Evolutionary conservation across 78 protist genomes (phyloP), one percentile per base, ranked within the genome.

Genomic region (Diacronema lutheri): DNA sequence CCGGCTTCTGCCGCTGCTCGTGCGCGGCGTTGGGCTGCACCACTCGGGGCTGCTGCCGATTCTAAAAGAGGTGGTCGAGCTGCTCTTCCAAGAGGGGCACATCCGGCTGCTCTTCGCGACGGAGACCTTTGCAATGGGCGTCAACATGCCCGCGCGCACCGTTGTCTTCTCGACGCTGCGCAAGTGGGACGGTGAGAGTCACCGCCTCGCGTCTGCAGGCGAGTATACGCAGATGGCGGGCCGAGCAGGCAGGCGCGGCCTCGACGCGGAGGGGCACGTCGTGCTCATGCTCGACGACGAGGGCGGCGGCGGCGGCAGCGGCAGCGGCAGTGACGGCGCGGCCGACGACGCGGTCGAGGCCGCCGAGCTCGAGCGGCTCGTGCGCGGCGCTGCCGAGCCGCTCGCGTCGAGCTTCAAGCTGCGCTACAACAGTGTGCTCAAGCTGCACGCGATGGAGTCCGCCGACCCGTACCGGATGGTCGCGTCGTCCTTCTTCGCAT

Each of bases 151-250:
- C 56, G 95, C 95, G 26, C 55, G 91, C 26, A 91, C 96, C 4
- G 98, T 94, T 44, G 91, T 95, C 21, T 95, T 95, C 83, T 76
- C 93, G 31, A 20, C 40, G 71, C 12, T 93, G 25, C 56, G 78
- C 55, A 95, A 95, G 88, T 92, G 89, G 65, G 97, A 95, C 64
- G 97, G 97, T 29, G 81, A 71, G 56, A 19, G n/a, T 14, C 62
- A 38, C 78, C 62, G 84, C 16, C 46, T 37, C 76, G 33, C 90
- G 33, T 26, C 77, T 12, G 14, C 90, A 29, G 96, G 95, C 19
- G 97, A 95, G 84, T 95, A 93, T 90, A 94, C 92, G 35, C 97
- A 95, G 58, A 91, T 91, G 95, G 61, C 90, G 21, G 97, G 97
- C 35, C 79, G 97, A 0, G 97, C 98, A 1, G 98, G 98, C 26